These are phyloP conservation scores for Yarrowia hollandica DNA, from an alignment of 805 yeast species.

Conservation along the genomic window DNA sequence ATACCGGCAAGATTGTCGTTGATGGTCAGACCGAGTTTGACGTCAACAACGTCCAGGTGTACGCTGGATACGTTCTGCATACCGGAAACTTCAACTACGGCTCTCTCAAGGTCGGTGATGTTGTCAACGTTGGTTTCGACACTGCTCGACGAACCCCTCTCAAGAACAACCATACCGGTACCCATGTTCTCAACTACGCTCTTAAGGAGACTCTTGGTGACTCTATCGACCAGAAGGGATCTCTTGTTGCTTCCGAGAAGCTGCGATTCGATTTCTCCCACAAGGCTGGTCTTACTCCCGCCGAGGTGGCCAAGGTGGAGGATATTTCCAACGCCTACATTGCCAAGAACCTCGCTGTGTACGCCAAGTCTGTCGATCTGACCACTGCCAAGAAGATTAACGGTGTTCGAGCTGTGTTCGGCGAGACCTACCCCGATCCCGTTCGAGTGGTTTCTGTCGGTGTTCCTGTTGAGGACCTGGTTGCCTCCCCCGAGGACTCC, in stretches of 20 bases:
- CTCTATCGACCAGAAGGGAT: constrained; percentile 92
- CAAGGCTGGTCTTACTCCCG: constrained; percentile 73
- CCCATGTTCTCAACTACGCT: constrained; percentile 90
- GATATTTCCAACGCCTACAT: constrained; percentile 68
- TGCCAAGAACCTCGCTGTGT: constrained; percentile 69
- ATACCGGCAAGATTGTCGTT: constrained; percentile 87
- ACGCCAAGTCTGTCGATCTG: constrained; percentile 78
- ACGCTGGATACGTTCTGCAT: constrained; percentile 94
- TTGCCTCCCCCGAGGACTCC: constrained; percentile 65
- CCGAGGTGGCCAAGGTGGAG: constrained; percentile 77
- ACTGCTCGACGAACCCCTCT: constrained; percentile 94
- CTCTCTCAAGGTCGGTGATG: constrained; percentile 61
- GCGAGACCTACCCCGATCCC: constrained; percentile 98
- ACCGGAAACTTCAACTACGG: constrained; percentile 88
- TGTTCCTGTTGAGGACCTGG: constrained; percentile 76
- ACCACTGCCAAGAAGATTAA: constrained; percentile 68
- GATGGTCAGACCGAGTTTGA: constrained; percentile 86
- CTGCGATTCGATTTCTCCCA: constrained; percentile 95
- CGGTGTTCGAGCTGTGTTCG: constrained; percentile 96
- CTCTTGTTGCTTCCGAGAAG: constrained; percentile 92
- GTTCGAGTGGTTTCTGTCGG: constrained; percentile 98
- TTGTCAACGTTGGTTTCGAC: constrained; percentile 82
- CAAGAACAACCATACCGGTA: constrained; percentile 97
- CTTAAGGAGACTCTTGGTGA: constrained; percentile 84
- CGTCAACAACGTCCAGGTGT: constrained; percentile 87